Conservation (phyloP, 192 early-diverging fungal genomes). For the Obelidium mucronatum region DNA sequence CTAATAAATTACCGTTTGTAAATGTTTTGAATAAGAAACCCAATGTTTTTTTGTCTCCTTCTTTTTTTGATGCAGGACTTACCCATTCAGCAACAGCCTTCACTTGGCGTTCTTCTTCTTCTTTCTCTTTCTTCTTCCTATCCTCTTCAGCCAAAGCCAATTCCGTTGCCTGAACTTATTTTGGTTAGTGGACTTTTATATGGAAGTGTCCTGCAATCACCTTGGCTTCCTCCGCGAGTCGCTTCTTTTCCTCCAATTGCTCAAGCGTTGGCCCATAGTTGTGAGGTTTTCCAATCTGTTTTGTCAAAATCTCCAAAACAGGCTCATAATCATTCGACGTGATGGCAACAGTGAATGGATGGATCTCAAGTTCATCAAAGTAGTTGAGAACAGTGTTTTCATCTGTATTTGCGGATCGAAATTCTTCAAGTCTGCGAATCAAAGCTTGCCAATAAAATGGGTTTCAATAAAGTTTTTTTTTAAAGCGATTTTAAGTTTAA, state of each 20-base stretch:
- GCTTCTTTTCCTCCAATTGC: constrained; percentile 57
- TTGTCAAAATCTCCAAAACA: constrained; percentile 52
- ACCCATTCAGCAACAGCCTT: constrained; percentile 68
- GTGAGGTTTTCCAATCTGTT: constrained; percentile 59
- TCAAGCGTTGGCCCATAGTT: constrained; percentile 68
- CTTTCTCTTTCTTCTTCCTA: constrained; percentile 52
- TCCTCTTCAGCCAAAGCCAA: constrained; percentile 57
- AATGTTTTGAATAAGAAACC: too few species aligned
- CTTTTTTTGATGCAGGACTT: too few species aligned
- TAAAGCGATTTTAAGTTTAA: too few species aligned
- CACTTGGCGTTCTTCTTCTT: constrained; percentile 60
- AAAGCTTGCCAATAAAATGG: constrained; percentile 49
- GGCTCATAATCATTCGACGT: constrained; percentile 42
- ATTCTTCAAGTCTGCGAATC: constrained; percentile 58
- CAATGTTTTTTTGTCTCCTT: too few species aligned
- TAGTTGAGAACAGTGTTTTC: constrained; percentile 67
- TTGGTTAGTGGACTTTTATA: too few species aligned
- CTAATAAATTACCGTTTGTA: too few species aligned
- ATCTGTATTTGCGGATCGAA: constrained; percentile 57
- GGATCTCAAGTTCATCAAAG: constrained; percentile 69
- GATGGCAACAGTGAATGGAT: constrained; percentile 50
- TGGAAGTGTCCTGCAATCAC: too few species aligned
- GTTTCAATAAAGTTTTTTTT: too few species aligned
- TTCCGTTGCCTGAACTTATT: constrained; percentile 46
- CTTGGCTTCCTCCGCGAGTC: constrained; percentile 51